Base-by-base conservation (phyloP, 2,329 filamentous ascomycete species). In the Xylariaceae sp. region DNA sequence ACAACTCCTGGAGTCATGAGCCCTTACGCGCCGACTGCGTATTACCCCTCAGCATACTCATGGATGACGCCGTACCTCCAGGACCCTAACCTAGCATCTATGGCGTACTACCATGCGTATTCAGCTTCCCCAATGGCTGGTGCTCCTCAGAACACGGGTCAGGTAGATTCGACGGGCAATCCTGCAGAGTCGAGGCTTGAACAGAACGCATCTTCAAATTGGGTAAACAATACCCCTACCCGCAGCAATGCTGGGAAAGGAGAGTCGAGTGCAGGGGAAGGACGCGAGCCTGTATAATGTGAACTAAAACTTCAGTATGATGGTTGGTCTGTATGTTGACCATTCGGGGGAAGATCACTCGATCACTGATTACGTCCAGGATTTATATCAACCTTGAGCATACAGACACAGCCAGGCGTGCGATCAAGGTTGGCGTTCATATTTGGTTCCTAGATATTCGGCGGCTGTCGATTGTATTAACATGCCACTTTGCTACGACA, bases 51-150 rank as follows among this genome's bases (percentile, higher is more conserved):
- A 2, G 52, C 57, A 1, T 56, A 52, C 19, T 51, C 58, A 7
- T 70, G 68, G 68, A 51, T 59, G 16, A 65, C 67, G 0, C 68
- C 68, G 1, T 71, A 69, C 40, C 54, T 71, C 21, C 60, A 65
- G 20, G 68, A 70, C 29, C 64, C 63, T 12, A 53, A 56, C 20
- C 44, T 54, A n/a, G 54, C 54, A 10, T 12, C 48, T 14, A 44
- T 59, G 42, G 48, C 48, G 3, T 60, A 54, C 18, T 58, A 54
- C 18, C 42, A 59, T 19, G 18, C 50, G 5, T 60, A 54, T 44
- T n/a, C 50, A 2, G 50, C 58, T 18, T 47, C 56, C 12, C 42
- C 48, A 1, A 21, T 18, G 23, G 40, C 19, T 20, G 16, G 12
- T 46, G 40, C 40, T 21, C 40, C 23, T 26, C 43, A n/a, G 40